Conservation (phyloP, 192 early-diverging fungal species). For the Backusella tuberculispora region DNA sequence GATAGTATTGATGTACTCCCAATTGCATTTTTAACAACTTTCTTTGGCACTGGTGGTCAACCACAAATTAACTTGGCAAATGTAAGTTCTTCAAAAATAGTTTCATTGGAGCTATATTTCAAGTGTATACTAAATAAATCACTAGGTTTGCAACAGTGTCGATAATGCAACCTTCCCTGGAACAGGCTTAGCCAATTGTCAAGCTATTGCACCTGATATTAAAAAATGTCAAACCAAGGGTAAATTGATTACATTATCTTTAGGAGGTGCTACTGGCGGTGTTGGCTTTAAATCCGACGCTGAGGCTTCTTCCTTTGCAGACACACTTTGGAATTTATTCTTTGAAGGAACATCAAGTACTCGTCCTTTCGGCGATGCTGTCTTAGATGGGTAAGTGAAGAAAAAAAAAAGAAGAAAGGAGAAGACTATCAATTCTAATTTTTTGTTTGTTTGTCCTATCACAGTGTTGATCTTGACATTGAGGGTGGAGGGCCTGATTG, state of each 20-base stretch:
- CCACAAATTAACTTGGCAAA: conserved; percentile 63
- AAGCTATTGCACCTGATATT: conserved; percentile 61
- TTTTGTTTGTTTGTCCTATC: background rate
- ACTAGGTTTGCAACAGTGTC: conserved; percentile 39
- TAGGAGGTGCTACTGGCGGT: conserved; percentile 70
- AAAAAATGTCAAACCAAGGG: conserved; percentile 67
- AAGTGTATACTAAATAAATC: background rate
- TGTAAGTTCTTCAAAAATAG: conserved; percentile 19
- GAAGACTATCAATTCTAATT: background rate
- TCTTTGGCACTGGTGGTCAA: conserved; percentile 45
- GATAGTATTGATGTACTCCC: conserved; percentile 60
- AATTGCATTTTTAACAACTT: conserved; percentile 61
- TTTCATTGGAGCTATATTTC: conserved; percentile 9
- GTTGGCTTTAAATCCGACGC: conserved; percentile 52
- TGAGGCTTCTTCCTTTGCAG: conserved; percentile 54
- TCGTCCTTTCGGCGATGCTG: conserved; percentile 63
- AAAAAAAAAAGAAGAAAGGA: background rate
- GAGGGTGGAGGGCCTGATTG: conserved; percentile 57
- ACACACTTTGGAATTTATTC: conserved; percentile 62
- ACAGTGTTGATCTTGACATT: conserved; percentile 64
- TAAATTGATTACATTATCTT: conserved; percentile 61
- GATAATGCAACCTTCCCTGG: conserved; percentile 57
- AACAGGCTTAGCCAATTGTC: conserved; percentile 59
- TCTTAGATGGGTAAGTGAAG: conserved; percentile 53
- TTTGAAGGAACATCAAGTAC: conserved; percentile 56